phyloP scores from a whole-genome alignment of 2,329 filamentous ascomycete species.

The Xylariaceae sp. region DNA sequence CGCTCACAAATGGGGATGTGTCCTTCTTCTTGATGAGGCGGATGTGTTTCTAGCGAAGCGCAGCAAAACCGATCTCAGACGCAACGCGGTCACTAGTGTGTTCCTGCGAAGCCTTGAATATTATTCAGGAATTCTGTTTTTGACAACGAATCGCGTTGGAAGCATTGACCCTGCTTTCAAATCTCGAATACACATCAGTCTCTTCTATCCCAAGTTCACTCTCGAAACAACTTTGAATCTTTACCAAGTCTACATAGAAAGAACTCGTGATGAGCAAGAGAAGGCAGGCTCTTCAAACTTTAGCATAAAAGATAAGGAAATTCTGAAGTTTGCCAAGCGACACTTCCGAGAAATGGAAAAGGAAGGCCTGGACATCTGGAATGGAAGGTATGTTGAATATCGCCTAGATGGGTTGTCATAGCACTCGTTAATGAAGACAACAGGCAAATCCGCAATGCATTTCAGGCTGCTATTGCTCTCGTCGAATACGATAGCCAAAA shows the following conservation, averaged over 20 bases:
- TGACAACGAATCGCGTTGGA: slow-evolving; percentile 9
- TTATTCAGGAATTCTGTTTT: slow-evolving; percentile 6
- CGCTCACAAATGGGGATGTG: slow-evolving; percentile 12
- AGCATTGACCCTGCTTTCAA: slow-evolving; percentile 13
- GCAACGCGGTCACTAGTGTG: slow-evolving; percentile 10
- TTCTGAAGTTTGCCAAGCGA: slow-evolving; percentile 10
- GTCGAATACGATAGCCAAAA: slow-evolving; percentile 9
- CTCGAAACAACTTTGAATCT: slow-evolving; percentile 3
- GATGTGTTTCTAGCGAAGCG: slow-evolving; percentile 11
- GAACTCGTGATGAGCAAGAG: slow-evolving; percentile 5
- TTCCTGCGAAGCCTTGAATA: slow-evolving; percentile 10
- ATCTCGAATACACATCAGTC: slow-evolving; percentile 10
- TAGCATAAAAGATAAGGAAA: slow-evolving; percentile 12
- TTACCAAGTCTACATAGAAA: slow-evolving; percentile 9
- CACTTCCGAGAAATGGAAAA: slow-evolving; percentile 10
- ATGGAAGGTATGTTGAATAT: slow-evolving; percentile 8
- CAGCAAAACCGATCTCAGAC: slow-evolving; percentile 7
- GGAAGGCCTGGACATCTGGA: slow-evolving; percentile 11
- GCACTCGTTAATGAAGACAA: neutral
- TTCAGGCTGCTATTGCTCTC: slow-evolving; percentile 11
- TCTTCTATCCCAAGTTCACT: slow-evolving; percentile 11
- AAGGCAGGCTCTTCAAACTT: neutral
- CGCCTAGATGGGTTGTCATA: neutral
- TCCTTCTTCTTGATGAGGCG: slow-evolving; percentile 12
- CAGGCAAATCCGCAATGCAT: slow-evolving; percentile 15